These are phyloP conservation scores for Phylloporus arenicola DNA, from an alignment of 768 basidiomycete genomes.

Conservation along the genomic window DNA sequence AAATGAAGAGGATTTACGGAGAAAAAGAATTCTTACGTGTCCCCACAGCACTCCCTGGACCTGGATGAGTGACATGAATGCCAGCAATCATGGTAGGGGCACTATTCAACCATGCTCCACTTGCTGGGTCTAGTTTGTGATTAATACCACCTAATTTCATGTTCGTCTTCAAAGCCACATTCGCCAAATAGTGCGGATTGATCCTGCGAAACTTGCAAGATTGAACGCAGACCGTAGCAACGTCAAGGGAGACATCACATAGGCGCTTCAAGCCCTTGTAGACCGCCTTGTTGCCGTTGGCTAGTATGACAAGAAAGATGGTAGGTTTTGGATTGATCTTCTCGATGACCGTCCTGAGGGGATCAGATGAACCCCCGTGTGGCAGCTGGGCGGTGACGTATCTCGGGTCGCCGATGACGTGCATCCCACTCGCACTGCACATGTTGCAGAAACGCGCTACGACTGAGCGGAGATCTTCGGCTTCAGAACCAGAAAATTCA, in stretches of 20 bases:
- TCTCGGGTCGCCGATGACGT: constrained; percentile 35
- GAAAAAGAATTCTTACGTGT: constrained; percentile 24
- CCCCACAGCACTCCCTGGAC: constrained; percentile 51
- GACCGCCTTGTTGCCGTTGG: constrained; percentile 36
- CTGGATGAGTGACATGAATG: constrained; percentile 66
- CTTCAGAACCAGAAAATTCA: constrained; percentile 43
- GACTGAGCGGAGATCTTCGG: constrained; percentile 41
- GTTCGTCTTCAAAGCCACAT: constrained; percentile 45
- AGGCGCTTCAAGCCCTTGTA: constrained; percentile 42
- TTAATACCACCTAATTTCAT: constrained; percentile 47
- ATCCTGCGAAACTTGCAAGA: constrained; percentile 52
- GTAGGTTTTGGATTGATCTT: constrained; percentile 29
- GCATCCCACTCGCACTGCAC: constrained; percentile 58
- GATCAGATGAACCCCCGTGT: constrained; percentile 40
- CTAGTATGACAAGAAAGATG: constrained; percentile 38
- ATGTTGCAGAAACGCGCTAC: constrained; percentile 51
- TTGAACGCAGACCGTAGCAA: constrained; percentile 62
- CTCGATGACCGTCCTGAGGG: constrained; percentile 43
- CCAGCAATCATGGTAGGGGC: constrained; percentile 45
- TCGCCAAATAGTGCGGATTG: constrained; percentile 38
- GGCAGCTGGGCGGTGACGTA: constrained; percentile 42
- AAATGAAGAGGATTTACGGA: neutral
- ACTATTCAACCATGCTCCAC: constrained; percentile 31
- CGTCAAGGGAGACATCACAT: constrained; percentile 39
- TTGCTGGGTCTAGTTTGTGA: constrained; percentile 31